phyloP scores from a whole-genome alignment of 306 rosid genomes.

The Fragaria iinumae region DNA sequence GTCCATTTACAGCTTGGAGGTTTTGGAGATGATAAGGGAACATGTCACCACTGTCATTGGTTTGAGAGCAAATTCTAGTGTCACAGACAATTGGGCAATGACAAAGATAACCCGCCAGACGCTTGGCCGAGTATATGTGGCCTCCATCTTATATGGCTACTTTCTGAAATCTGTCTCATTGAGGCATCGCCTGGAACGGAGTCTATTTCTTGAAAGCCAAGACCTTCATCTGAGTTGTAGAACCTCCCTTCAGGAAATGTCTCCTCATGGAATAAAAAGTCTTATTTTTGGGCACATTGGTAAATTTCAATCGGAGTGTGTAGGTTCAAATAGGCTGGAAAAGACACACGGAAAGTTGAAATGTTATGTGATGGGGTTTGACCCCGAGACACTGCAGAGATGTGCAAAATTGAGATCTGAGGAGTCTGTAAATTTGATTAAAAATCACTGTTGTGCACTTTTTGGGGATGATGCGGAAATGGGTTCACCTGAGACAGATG shows the following conservation, averaged over 20 bases:
- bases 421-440: conserved; percentile 70
- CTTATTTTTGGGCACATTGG: conserved; percentile 41
- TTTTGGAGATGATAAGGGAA: conserved; percentile 78
- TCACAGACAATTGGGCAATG: conserved; percentile 82
- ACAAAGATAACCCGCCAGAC: conserved; percentile 52
- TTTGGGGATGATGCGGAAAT: conserved; percentile 47
- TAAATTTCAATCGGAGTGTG: conserved; percentile 35
- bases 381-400: conserved; percentile 66
- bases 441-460: conserved; percentile 69
- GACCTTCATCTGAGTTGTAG: conserved; percentile 45
- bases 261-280: conserved; percentile 43
- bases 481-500: conserved; percentile 44
- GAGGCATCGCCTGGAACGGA: conserved; percentile 67
- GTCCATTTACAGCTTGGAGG: conserved; percentile 68
- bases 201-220: conserved; percentile 42
- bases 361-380: conserved; percentile 62
- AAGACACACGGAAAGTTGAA: conserved; percentile 50
- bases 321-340: conserved; percentile 35
- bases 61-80: conserved; percentile 76
- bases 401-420: conserved; percentile 77
- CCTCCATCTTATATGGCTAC: conserved; percentile 85
- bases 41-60: conserved; percentile 74
- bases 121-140: conserved; percentile 62
- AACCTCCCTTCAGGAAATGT: conserved; percentile 41
- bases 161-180: conserved; percentile 73